These are phyloP conservation scores for Ceratobasidium sp. DNA, from an alignment of 1,284 basidiomycete species.

Conservation along the genomic window DNA sequence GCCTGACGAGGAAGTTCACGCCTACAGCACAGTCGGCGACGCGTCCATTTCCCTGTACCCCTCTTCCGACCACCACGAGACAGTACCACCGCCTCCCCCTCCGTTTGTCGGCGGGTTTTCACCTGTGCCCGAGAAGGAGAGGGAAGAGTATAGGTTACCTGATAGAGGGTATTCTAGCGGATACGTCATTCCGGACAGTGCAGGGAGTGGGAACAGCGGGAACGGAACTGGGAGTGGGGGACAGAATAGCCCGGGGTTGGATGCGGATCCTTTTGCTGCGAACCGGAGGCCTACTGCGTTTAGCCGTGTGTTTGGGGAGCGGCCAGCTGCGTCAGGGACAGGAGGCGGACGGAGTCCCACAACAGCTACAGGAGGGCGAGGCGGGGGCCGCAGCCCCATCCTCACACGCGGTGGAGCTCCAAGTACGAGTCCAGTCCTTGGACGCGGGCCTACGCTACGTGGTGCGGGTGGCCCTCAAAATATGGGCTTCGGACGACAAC, in stretches of 20 bases:
- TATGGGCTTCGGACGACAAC: slow-evolving; percentile 43
- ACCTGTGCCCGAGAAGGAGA: slow-evolving; percentile 8
- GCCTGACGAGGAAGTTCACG: slow-evolving; percentile 35
- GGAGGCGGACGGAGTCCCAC: not conserved
- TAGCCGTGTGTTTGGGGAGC: slow-evolving; percentile 38
- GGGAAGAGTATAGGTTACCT: slow-evolving; percentile 33
- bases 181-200: slow-evolving; percentile 9
- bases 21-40: slow-evolving; percentile 37
- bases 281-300: slow-evolving; percentile 37
- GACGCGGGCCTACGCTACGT: not conserved
- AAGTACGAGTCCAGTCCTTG: slow-evolving; percentile 3
- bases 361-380: not conserved
- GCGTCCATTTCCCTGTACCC: slow-evolving; percentile 38
- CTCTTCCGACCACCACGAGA: slow-evolving; percentile 26
- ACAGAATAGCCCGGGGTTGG: slow-evolving; percentile 8
- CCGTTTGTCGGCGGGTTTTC: slow-evolving; percentile 26
- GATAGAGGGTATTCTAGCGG: slow-evolving; percentile 32
- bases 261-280: slow-evolving; percentile 37
- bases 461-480: slow-evolving; percentile 3
- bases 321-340: slow-evolving; percentile 3
- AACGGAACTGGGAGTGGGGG: slow-evolving; percentile 19
- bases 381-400: slow-evolving; percentile 5
- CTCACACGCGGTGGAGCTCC: slow-evolving; percentile 8
- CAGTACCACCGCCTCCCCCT: not conserved
- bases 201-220: slow-evolving; percentile 13